phyloP scores from a whole-genome alignment of 208 protist genomes.

The Angomonas deanei region DNA sequence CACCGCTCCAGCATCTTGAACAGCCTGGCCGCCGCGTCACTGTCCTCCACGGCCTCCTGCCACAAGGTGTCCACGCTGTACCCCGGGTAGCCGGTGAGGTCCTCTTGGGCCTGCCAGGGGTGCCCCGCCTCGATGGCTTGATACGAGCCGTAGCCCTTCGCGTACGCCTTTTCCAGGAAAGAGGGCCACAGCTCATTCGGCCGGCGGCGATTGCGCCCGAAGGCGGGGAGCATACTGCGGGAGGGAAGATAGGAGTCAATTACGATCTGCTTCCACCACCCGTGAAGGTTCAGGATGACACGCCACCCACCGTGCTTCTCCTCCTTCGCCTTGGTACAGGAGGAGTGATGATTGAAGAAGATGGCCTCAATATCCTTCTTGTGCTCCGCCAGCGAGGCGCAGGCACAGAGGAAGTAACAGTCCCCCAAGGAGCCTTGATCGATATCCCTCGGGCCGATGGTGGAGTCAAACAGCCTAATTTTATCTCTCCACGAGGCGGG shows the following conservation, averaged over 20 bases:
- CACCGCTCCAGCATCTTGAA: constrained; percentile 40
- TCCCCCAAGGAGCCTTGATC: constrained; percentile 65
- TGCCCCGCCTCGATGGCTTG: constrained; percentile 54
- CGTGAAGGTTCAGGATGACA: constrained; percentile 50
- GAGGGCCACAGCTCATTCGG: constrained; percentile 71
- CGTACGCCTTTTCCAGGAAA: constrained; percentile 82
- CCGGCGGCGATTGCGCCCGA: constrained; percentile 37
- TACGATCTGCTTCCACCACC: constrained; percentile 63
- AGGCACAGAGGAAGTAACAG: constrained; percentile 63
- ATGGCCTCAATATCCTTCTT: constrained; percentile 29
- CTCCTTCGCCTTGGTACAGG: constrained; percentile 32
- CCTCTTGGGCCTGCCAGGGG: constrained; percentile 48
- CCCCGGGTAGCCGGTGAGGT: constrained; percentile 57
- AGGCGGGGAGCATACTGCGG: constrained; percentile 31
- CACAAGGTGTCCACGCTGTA: constrained; percentile 42
- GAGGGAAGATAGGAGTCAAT: constrained; percentile 63
- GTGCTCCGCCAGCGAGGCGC: constrained; percentile 40
- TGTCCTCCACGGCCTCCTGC: constrained; percentile 28
- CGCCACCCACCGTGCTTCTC: constrained; percentile 41
- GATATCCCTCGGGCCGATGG: constrained; percentile 49
- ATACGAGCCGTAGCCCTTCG: constrained; percentile 77
- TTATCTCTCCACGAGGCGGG: constrained; percentile 30
- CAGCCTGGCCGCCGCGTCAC: constrained; percentile 21
- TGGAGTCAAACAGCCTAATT: constrained; percentile 25
- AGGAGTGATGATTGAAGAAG: constrained; percentile 37